A percentile compares a stretch with the other conserved stretches of the same genome.
These are phyloP conservation scores for Helichrysum umbraculigerum DNA, from an alignment of 129 eudicot species.

Conservation along the genomic window DNA sequence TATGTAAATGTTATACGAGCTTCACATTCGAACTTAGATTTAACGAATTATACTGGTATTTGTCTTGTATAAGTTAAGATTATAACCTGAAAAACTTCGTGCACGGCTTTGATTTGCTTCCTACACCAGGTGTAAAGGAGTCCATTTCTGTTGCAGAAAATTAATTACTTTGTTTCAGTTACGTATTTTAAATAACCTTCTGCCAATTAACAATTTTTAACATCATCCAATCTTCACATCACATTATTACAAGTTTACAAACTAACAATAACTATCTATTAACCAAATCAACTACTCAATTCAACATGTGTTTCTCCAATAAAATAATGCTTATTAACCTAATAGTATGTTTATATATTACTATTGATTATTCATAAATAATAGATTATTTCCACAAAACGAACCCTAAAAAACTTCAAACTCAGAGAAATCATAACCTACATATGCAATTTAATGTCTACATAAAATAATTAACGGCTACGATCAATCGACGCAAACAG, in stretches of 20 bases:
- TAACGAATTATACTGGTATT: slow-evolving; percentile 30
- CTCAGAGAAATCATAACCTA: neutral
- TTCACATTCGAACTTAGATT: slow-evolving; percentile 25
- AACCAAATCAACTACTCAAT: neutral
- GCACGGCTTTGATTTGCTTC: slow-evolving; percentile 99
- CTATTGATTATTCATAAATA: no score
- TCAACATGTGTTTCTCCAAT: neutral
- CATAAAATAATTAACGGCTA: neutral
- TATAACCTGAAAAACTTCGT: slow-evolving; percentile 88
- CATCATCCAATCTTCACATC: slow-evolving; percentile 7
- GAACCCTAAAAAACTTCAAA: slow-evolving; percentile 5
- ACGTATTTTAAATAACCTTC: slow-evolving; percentile 26
- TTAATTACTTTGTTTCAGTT: slow-evolving; percentile 63
- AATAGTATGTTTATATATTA: neutral
- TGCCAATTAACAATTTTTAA: slow-evolving; percentile 26
- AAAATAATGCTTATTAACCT: neutral
- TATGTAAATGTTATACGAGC: slow-evolving; percentile 19
- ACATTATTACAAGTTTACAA: slow-evolving; percentile 15
- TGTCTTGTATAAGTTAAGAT: slow-evolving; percentile 36
- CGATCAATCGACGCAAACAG: slow-evolving; percentile 5
- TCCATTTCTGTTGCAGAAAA: slow-evolving; percentile 74
- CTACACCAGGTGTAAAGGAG: slow-evolving; percentile 83
- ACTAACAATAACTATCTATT: slow-evolving; percentile 6
- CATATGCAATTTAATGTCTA: neutral
- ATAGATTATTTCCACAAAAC: neutral